Evolutionary conservation across 2,329 filamentous ascomycete genomes (phyloP).

Genomic region (Diaporthe sp.): DNA sequence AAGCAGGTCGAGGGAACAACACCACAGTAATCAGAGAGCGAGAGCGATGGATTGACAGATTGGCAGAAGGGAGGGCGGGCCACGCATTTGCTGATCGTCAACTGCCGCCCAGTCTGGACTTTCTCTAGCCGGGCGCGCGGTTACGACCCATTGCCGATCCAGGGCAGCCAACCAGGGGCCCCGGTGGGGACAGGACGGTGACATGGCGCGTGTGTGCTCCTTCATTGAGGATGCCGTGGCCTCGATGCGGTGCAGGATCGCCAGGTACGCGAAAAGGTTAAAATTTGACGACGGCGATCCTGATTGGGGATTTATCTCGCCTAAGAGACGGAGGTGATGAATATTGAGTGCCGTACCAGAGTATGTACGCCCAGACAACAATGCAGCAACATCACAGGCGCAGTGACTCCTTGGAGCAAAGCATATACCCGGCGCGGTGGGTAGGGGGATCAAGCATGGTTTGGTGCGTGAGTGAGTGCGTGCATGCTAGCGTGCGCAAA

Average conservation of each 20-base stretch:
- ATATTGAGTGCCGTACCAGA: constrained; percentile 1
- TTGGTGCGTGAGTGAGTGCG: background rate
- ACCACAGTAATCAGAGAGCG: background rate
- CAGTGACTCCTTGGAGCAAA: background rate
- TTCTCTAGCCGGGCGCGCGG: background rate
- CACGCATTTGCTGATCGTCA: constrained; percentile 17
- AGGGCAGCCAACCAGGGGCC: constrained; percentile 19
- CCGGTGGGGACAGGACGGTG: background rate
- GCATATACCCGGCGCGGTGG: background rate
- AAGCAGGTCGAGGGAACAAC: background rate
- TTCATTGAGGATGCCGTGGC: constrained; percentile 1
- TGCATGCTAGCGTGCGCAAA: background rate
- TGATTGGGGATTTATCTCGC: constrained; percentile 16
- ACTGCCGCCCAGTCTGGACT: constrained; percentile 23
- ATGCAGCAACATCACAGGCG: background rate
- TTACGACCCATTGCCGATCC: background rate
- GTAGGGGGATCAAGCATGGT: background rate
- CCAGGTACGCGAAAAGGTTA: constrained; percentile 26
- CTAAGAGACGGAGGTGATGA: background rate
- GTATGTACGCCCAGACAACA: background rate
- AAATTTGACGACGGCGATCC: constrained; percentile 23
- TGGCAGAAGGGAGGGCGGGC: background rate
- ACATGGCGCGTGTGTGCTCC: constrained; percentile 12
- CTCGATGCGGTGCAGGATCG: constrained; percentile 30
- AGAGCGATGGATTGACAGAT: background rate